These are phyloP conservation scores for Backusella psychrophila DNA, from an alignment of 192 early-diverging fungal genomes.

Conservation along the genomic window DNA sequence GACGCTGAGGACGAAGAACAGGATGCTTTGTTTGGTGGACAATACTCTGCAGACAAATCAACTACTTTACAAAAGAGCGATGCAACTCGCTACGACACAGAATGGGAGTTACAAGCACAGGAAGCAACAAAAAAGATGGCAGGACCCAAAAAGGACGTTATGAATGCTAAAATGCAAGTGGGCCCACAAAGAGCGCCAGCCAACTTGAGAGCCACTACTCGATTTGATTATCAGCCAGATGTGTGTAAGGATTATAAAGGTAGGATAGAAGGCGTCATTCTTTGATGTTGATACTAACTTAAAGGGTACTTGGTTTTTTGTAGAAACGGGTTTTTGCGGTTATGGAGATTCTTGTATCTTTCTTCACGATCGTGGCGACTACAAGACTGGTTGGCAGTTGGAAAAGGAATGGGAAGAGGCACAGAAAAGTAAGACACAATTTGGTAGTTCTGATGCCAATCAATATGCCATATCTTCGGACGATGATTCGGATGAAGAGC, in stretches of 20 bases:
- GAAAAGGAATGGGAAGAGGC: constrained; percentile 96
- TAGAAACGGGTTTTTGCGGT: constrained; percentile 91
- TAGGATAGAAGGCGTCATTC: constrained; percentile 43
- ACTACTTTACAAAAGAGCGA: constrained; percentile 27
- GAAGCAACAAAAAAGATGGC: constrained; percentile 35
- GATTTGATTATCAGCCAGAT: constrained; percentile 97
- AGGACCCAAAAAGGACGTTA: constrained; percentile 34
- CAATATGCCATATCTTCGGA: constrained; percentile 44
- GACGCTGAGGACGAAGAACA: constrained; percentile 30
- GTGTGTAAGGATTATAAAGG: constrained; percentile 99
- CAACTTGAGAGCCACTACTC: constrained; percentile 75
- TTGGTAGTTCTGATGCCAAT: constrained; percentile 54
- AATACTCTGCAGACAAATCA: constrained; percentile 32
- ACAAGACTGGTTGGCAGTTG: constrained; percentile 97
- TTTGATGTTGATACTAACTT: too few species aligned
- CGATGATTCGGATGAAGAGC: constrained; percentile 67
- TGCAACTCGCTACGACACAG: constrained; percentile 45
- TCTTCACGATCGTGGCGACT: constrained; percentile 96
- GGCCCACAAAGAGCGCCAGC: constrained; percentile 71
- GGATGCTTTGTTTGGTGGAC: constrained; percentile 12
- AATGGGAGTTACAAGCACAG: constrained; percentile 36
- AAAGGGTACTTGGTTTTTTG: too few species aligned
- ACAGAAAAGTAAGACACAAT: constrained; percentile 51
- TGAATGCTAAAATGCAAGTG: constrained; percentile 49
- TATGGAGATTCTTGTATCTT: constrained; percentile 98